Conservation (phyloP, 495 filamentous ascomycete genomes). For the Hypoxylon subgilvum region DNA sequence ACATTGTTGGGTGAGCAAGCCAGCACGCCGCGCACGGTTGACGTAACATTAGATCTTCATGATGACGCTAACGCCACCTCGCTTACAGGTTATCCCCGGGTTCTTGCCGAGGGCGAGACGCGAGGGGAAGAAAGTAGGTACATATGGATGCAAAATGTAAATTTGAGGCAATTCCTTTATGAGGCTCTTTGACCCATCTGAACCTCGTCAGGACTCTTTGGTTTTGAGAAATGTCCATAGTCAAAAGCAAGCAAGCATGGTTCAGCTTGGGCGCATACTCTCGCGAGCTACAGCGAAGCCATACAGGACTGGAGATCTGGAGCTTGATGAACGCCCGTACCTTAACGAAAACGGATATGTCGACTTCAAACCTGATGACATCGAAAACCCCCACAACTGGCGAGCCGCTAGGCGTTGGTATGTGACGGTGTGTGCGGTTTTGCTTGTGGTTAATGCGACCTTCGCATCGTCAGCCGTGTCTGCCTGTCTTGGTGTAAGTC, state of each 20-base stretch:
- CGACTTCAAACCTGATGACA: conserved; percentile 53
- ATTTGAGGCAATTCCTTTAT: conserved; percentile 20
- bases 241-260: conserved; percentile 15
- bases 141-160: no score
- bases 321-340: conserved; percentile 34
- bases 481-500: conserved; percentile 48
- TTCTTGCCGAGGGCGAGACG: no score
- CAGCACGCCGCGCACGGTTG: not conserved
- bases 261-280: conserved; percentile 39
- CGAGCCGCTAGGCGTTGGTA: conserved; percentile 47
- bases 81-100: no score
- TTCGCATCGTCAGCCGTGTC: conserved; percentile 60
- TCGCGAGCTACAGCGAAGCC: conserved; percentile 48
- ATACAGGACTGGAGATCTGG: conserved; percentile 40
- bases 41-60: no score
- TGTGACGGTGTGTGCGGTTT: conserved; percentile 53
- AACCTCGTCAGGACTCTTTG: not conserved
- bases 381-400: conserved; percentile 62
- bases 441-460: conserved; percentile 60
- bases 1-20: not conserved
- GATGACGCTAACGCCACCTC: no score
- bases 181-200: conserved; percentile 5
- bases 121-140: no score
- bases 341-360: conserved; percentile 54
- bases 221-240: not conserved